Conservation (phyloP, 2,329 filamentous ascomycete species). For the Venturiaceae sp. region DNA sequence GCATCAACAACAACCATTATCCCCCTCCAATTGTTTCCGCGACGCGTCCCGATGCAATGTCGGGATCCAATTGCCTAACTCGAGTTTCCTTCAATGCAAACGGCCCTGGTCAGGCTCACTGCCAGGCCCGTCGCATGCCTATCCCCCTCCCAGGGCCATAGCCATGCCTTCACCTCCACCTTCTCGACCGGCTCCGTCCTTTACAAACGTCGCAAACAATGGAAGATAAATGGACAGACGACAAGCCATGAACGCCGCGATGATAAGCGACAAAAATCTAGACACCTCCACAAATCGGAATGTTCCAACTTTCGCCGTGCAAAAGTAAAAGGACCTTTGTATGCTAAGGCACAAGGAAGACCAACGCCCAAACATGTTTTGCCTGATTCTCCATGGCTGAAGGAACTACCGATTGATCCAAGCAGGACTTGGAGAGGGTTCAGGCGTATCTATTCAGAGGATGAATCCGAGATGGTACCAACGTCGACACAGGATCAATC, state of each 20-base stretch:
- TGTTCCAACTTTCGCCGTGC: background rate
- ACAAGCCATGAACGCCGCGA: too few relatives aligned
- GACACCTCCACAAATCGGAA: background rate
- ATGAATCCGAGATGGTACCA: background rate
- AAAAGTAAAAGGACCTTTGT: background rate
- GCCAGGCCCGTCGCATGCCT: conserved; percentile 31
- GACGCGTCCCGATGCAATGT: conserved; percentile 6
- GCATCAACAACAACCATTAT: background rate
- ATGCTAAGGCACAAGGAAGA: too few relatives aligned
- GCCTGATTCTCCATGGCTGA: background rate
- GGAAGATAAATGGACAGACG: too few relatives aligned
- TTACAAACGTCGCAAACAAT: background rate
- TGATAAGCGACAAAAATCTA: too few relatives aligned
- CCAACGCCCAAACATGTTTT: background rate
- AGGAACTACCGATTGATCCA: background rate
- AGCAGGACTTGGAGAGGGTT: background rate
- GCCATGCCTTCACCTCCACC: conserved; percentile 19
- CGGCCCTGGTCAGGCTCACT: conserved; percentile 34
- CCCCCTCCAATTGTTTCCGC: background rate
- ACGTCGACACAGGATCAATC: too few relatives aligned
- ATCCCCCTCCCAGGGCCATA: conserved; percentile 25
- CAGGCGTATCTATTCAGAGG: background rate
- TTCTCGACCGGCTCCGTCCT: conserved; percentile 7
- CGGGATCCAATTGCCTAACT: background rate
- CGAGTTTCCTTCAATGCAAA: conserved; percentile 28